These are phyloP conservation scores for Picea sitchensis DNA, from an alignment of 75 land plant species.

Conservation along the genomic window DNA sequence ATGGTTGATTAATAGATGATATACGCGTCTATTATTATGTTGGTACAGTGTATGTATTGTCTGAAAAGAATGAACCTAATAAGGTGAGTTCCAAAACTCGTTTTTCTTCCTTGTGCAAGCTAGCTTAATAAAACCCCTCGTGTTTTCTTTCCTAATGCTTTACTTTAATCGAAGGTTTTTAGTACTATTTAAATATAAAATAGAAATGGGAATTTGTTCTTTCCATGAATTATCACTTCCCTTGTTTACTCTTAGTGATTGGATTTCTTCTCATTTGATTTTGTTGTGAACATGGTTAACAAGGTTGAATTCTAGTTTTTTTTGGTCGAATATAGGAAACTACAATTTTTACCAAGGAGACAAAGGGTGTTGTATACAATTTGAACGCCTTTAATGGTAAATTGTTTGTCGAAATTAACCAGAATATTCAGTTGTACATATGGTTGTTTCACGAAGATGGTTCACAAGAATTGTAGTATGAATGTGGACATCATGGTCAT, in stretches of 20 bases:
- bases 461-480: too few species aligned
- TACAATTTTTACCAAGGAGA: conserved; percentile 82
- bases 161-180: background rate
- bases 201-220: background rate
- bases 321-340: conserved; percentile 48
- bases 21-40: conserved; percentile 83
- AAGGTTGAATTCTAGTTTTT: conserved; percentile 56
- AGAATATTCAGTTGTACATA: conserved; percentile 93
- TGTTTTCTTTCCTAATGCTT: background rate
- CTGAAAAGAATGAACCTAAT: conserved; percentile 90
- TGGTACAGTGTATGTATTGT: conserved; percentile 95
- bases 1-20: conserved; percentile 94
- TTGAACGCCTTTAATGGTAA: conserved; percentile 97
- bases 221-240: background rate
- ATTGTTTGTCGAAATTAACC: conserved; percentile 94
- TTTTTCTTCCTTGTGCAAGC: background rate
- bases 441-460: conserved; percentile 96
- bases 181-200: background rate
- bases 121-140: background rate
- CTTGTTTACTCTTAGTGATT: background rate
- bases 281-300: conserved; percentile 56
- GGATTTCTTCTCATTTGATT: background rate
- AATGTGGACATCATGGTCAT: too few species aligned
- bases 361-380: conserved; percentile 95
- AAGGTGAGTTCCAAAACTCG: conserved; percentile 52